Base-by-base conservation (phyloP, 352 stramenopile species). In the Phytophthora sp. region DNA sequence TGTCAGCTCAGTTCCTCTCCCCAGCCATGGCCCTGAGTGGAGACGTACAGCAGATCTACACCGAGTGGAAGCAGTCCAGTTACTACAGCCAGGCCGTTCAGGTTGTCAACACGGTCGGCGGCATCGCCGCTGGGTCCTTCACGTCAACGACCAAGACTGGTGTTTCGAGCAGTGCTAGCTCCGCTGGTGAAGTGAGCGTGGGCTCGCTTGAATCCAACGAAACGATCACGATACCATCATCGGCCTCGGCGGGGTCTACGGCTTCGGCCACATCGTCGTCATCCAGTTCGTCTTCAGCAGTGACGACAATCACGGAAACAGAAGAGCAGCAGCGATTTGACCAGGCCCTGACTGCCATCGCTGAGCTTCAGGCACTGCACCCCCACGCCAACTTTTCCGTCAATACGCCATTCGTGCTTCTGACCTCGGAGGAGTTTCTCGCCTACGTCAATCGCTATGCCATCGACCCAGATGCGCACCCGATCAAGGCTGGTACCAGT, bases 361-460 rank as follows among this genome's bases (percentile, higher is more conserved):
- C 61, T 1, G 52, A 73, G 54, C 73, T 87, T 11, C 64, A 86
- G 62, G 61, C 77, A 51, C 53, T 72, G 27, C 76, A 91, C 21
- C 82, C 79, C 10, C 45, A 78, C 31, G 80, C 80, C 17, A 74
- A 53, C 31, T 92, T 90, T 61, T 85, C 76, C 12, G 62, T 84
- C 28, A 70, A 88, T 48, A 76, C 82, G 24, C 77, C 77, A 24
- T 90, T 90, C 35, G 76, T 71, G 44, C 66, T 90, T 30, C 49
- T 92, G 68, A 89, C 76, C 1, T 41, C 75, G 28, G 68, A 74
- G 4, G 82, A 92, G 48, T 92, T 92, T 65, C 46, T 69, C 13
- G 64, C 65, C 17, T 87, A 87, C 41, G 79, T 86, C 15, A 83
- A 66, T 45, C 76, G 72, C 42, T 79, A 76, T 62, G 62, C 51